A percentile compares a stretch with the other conserved stretches of the same genome.
Evolutionary conservation across 2,329 filamentous ascomycete genomes (phyloP).

Genomic region (Nemania sp.): DNA sequence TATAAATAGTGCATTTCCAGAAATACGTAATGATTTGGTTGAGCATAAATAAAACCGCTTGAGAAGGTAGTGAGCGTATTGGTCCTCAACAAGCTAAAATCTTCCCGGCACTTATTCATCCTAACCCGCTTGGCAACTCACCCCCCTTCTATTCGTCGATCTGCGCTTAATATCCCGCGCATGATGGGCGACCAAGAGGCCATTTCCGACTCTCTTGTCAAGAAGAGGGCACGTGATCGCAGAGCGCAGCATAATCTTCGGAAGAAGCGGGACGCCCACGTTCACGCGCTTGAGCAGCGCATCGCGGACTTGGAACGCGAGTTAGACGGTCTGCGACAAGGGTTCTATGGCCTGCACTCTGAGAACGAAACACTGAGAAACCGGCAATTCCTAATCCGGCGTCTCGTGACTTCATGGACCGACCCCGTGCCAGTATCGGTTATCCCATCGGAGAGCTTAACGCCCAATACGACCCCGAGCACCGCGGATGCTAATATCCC

Average conservation of each 20-base stretch:
- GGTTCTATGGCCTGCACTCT: background rate
- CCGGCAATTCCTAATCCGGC: background rate
- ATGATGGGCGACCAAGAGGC: background rate
- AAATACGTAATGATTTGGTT: too few relatives aligned
- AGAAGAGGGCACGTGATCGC: constrained; percentile 1
- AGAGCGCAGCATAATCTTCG: constrained; percentile 3
- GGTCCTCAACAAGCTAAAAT: background rate
- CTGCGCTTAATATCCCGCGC: background rate
- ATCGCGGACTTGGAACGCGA: background rate
- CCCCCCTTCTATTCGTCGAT: background rate
- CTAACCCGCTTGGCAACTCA: background rate
- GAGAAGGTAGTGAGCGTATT: too few relatives aligned
- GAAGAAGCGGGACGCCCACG: background rate
- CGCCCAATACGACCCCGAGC: too few relatives aligned
- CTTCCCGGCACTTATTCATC: background rate
- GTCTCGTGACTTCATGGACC: background rate
- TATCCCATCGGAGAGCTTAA: background rate
- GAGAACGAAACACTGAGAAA: constrained; percentile 1
- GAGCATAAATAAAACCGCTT: too few relatives aligned
- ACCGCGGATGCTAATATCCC: background rate
- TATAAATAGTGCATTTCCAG: too few relatives aligned
- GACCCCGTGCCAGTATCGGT: background rate
- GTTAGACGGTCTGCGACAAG: background rate
- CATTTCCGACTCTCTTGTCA: constrained; percentile 1
- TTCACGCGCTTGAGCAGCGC: background rate